Conservation (phyloP, 331 rosid genomes). For the Quercus phellos region DNA sequence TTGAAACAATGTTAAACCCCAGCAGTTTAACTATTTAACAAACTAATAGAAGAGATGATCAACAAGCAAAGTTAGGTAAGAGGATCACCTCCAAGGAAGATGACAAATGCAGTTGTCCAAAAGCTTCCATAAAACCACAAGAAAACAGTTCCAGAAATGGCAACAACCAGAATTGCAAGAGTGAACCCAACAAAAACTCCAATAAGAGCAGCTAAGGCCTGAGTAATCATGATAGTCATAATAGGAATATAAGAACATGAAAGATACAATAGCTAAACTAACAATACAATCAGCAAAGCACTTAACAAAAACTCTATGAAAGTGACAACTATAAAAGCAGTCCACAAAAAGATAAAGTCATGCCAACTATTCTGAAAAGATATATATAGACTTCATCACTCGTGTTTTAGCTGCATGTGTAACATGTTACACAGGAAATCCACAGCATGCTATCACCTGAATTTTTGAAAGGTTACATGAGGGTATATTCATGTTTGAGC, state of each 20-base stretch:
- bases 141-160: conserved; percentile 58
- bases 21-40: conserved; percentile 11
- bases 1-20: conserved; percentile 25
- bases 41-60: conserved; percentile 12
- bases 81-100: conserved; percentile 79
- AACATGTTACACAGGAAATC: neutral
- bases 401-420: neutral
- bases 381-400: neutral
- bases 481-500: neutral
- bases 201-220: conserved; percentile 65
- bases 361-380: neutral
- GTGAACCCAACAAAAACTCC: conserved; percentile 65
- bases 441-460: neutral
- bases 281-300: neutral
- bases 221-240: conserved; percentile 25
- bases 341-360: neutral
- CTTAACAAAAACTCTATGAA: neutral
- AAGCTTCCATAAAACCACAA: conserved; percentile 96
- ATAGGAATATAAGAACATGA: conserved; percentile 16
- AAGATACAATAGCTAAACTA: conserved; percentile 4
- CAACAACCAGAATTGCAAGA: conserved; percentile 65
- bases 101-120: conserved; percentile 72
- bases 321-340: neutral
- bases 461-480: neutral
- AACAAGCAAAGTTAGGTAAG: conserved; percentile 14